Percentiles rank a stretch among this genome's conserved stretches.
These are phyloP conservation scores for Neurospora africana DNA, from an alignment of 495 filamentous ascomycete genomes.

Conservation along the genomic window DNA sequence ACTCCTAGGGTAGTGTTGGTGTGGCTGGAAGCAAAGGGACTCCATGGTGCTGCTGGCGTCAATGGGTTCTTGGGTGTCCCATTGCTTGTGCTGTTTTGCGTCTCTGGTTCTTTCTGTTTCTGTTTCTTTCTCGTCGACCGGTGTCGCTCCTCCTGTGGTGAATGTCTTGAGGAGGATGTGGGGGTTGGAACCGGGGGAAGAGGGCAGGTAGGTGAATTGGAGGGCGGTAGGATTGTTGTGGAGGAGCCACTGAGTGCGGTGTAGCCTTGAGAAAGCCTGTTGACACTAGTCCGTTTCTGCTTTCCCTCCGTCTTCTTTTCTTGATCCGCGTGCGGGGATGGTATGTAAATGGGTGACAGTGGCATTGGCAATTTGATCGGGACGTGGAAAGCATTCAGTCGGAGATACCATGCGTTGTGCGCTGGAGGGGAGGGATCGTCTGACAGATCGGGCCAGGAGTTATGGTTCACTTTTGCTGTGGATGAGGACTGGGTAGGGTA, in stretches of 20 bases:
- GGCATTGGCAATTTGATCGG: background rate
- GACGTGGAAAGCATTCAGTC: background rate
- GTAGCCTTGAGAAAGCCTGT: background rate
- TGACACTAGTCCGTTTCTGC: background rate
- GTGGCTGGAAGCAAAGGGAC: background rate
- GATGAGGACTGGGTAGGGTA: background rate
- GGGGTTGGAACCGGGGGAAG: background rate
- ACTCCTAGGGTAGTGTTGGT: background rate
- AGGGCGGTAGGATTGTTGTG: background rate
- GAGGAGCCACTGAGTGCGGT: background rate
- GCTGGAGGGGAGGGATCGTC: background rate
- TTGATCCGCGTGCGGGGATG: background rate
- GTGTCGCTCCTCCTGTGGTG: background rate
- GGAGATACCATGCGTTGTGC: background rate
- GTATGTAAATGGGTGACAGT: background rate
- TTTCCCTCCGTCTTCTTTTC: background rate
- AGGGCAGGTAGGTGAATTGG: background rate
- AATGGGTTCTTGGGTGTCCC: background rate
- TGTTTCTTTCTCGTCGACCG: background rate
- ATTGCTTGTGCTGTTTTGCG: background rate
- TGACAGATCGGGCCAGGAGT: conserved; percentile 17
- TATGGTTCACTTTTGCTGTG: background rate
- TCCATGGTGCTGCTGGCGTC: background rate
- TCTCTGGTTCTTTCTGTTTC: background rate
- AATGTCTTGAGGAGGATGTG: background rate